Evolutionary conservation across 176 grass and related monocot genomes (phyloP), one percentile per base, ranked within the genome.

Genomic region (Calamus simplicifolius): DNA sequence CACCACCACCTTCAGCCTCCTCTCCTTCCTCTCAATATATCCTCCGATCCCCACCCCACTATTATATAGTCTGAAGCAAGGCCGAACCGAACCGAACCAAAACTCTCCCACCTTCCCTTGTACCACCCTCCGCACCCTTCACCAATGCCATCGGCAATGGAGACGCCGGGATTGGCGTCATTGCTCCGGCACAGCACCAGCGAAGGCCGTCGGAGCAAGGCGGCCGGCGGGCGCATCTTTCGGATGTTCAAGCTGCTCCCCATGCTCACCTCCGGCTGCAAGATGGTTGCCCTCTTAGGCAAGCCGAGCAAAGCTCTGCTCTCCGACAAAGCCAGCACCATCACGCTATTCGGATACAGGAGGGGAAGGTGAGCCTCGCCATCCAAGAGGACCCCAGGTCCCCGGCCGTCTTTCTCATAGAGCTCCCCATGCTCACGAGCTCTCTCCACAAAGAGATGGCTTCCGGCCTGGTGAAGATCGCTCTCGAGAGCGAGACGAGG

Each of bases 351-450:
- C 67, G 90, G 90, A 0, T 78, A 73, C 63, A 80, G 90, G 16
- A 77, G 83, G 14, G 90, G 90, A 28, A 82, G 86, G 63, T 89
- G 13, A 86, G 76, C 71, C 66, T 95, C 5, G 85, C 82, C 4
- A 95, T 95, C 68, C 90, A 95, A 69, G 90, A 95, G 77, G 90
- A 95, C 80, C 82, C 90, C 5, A 71, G 90, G 77, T 76, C 86
- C 38, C 77, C 90, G 16, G 85, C 90, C 2, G 54, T 77, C 50
- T 95, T 95, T 65, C 77, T 95, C 52, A 89, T 95, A 29, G 90
- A 95, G 77, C 80, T 95, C 7, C 85, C 90, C 13, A 80, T 95
- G 85, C 71, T 76, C 10, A 89, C 90, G 16, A 76, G 73, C 75
- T 60, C 78, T 16, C 83, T 95, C 49, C 86, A 95, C 82, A 82